Evolutionary conservation across 495 filamentous ascomycete genomes (phyloP), one percentile per base, ranked within the genome.

Genomic region (Xylaria cubensis): DNA sequence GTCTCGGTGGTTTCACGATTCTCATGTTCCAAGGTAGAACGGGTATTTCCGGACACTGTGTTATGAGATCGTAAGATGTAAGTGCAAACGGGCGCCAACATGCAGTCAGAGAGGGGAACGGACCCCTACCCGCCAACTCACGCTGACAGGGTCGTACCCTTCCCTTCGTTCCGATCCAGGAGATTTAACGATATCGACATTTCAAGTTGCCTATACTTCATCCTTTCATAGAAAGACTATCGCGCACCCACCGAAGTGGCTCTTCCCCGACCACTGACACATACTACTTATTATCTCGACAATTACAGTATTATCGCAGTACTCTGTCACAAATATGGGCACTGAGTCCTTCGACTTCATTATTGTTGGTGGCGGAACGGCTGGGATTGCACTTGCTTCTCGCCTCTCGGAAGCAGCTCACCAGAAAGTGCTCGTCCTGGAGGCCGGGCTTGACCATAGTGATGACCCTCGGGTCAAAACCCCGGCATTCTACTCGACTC

Each of bases 291-390:
- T n/a, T n/a, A n/a, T 62, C 34, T 58, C 34, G 8, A 10, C 9
- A 41, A 1, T 41, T 41, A 41, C 9, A 41, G 12, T 12, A 8
- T 59, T 6, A 8, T 41, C n/a, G 5, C 5, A 12, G 26, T 58
- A 0, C 3, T 9, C 3, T 44, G 1, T 32, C 8, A 3, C 4
- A 36, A 36, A 10, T 15, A 70, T 64, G 68, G 26, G 17, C 8
- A 10, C 32, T 1, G 68, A 55, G 1, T 34, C 44, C 24, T 70
- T 70, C 51, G 82, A 85, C 73, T 85, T 83, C 41, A 74, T 86
- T 34, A 73, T 87, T 24, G 77, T 83, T 17, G 85, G 85, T 32
- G 84, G 84, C 50, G 84, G 85, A 24, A 87, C 85, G 5, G 77
- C 80, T 50, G 86, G 86, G 19, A 79, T 88, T 39, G 81, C 81